phyloP scores from a whole-genome alignment of 2,329 filamentous ascomycete genomes.

The Septoria linicola region DNA sequence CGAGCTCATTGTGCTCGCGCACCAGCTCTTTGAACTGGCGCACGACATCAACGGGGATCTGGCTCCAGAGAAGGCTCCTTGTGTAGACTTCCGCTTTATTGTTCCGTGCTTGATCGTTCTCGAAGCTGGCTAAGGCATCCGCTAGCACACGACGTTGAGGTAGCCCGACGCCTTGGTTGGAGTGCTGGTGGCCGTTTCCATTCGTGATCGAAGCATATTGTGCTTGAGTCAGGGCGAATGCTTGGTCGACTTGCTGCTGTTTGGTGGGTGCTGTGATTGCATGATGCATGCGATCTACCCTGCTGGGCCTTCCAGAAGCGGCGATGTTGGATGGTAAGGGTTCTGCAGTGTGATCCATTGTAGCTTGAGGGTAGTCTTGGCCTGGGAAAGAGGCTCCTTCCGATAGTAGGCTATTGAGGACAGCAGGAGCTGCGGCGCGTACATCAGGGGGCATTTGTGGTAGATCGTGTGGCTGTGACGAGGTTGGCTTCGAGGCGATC shows the following conservation, averaged over 20 bases:
- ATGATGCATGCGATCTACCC: slow-evolving; percentile 45
- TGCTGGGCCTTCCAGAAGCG: slow-evolving; percentile 17
- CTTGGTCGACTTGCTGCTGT: slow-evolving; percentile 82
- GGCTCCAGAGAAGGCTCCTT: slow-evolving; percentile 87
- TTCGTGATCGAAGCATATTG: slow-evolving; percentile 84
- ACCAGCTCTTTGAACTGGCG: slow-evolving; percentile 91
- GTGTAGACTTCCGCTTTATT: slow-evolving; percentile 83
- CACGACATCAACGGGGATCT: slow-evolving; percentile 88
- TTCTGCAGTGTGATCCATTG: slow-evolving; percentile 23
- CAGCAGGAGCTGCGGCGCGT: slow-evolving; percentile 71
- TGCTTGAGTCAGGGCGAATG: slow-evolving; percentile 79
- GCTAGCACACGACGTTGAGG: slow-evolving; percentile 67
- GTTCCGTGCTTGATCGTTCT: slow-evolving; percentile 52
- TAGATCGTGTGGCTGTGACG: slow-evolving; percentile 67
- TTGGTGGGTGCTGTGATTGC: slow-evolving; percentile 63
- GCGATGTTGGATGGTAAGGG: slow-evolving; percentile 28
- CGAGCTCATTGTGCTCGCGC: slow-evolving; percentile 54
- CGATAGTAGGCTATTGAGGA: slow-evolving; percentile 67
- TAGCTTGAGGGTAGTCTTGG: slow-evolving; percentile 14
- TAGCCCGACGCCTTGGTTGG: slow-evolving; percentile 28
- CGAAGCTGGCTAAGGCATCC: slow-evolving; percentile 77
- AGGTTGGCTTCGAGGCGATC: slow-evolving; percentile 80
- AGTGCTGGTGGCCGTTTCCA: slow-evolving; percentile 54
- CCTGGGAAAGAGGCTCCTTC: slow-evolving; percentile 18
- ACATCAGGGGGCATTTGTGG: slow-evolving; percentile 78